phyloP scores from a whole-genome alignment of 2,329 filamentous ascomycete genomes.

The Colletotrichum godetiae region DNA sequence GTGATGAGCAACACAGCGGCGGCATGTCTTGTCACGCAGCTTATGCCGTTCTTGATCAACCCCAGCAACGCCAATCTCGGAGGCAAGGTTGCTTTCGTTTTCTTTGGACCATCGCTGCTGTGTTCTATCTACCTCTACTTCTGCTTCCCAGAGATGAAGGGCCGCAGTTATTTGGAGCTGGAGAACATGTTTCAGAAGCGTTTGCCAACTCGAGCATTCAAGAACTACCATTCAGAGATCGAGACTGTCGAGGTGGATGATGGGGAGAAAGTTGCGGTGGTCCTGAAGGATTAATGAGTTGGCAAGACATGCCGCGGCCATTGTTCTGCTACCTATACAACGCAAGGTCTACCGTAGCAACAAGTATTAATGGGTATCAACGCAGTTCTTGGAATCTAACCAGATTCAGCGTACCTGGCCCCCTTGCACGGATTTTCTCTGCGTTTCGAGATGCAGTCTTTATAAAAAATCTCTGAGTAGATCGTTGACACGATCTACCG shows the following conservation, averaged over 20 bases:
- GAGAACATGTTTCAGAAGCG: conserved; percentile 37
- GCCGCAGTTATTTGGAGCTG: conserved; percentile 38
- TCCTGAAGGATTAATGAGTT: background rate
- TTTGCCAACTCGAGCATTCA: conserved; percentile 3
- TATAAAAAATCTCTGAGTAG: too few relatives aligned
- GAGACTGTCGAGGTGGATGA: conserved; percentile 4
- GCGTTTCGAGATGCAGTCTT: too few relatives aligned
- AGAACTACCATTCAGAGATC: background rate
- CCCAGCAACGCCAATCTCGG: conserved; percentile 47
- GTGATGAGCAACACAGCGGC: conserved; percentile 25
- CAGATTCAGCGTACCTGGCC: too few relatives aligned
- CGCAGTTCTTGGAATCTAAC: too few relatives aligned
- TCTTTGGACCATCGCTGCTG: conserved; percentile 43
- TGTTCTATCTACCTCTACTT: conserved; percentile 43
- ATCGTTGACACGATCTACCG: too few relatives aligned
- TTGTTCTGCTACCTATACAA: background rate
- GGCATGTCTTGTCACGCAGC: conserved; percentile 8
- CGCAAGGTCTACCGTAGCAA: too few relatives aligned
- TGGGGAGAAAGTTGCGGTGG: conserved; percentile 11
- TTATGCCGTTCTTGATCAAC: conserved; percentile 43
- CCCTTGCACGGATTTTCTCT: too few relatives aligned
- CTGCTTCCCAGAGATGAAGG: conserved; percentile 48
- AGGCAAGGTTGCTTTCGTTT: conserved; percentile 54
- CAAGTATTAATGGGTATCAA: too few relatives aligned
- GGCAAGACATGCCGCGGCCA: background rate